These are phyloP conservation scores for Aspergillus aculeatinus DNA, from an alignment of 2,329 filamentous ascomycete species.

Conservation along the genomic window DNA sequence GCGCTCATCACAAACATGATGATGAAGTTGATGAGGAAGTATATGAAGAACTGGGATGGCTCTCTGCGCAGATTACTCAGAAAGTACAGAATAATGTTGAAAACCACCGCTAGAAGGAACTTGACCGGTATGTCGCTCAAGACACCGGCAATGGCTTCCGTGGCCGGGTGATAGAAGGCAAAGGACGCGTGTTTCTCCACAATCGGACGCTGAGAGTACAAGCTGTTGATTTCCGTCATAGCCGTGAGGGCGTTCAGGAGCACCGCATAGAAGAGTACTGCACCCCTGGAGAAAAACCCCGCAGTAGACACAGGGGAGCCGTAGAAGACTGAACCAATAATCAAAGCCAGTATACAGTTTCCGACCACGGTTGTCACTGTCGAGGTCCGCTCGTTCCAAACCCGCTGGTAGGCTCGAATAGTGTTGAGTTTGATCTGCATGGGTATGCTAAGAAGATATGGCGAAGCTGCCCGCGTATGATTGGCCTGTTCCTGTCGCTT, in stretches of 20 bases:
- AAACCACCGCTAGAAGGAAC: slow-evolving; percentile 66
- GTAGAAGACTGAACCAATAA: slow-evolving; percentile 78
- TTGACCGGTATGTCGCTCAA: slow-evolving; percentile 66
- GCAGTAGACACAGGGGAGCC: slow-evolving; percentile 63
- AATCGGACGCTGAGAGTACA: slow-evolving; percentile 25
- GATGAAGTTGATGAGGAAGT: slow-evolving; percentile 71
- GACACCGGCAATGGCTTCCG: slow-evolving; percentile 17
- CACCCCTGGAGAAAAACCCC: slow-evolving; percentile 74
- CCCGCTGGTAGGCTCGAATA: slow-evolving; percentile 72
- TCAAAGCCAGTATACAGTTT: slow-evolving; percentile 71
- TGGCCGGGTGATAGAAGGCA: slow-evolving; percentile 31
- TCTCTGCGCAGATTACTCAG: slow-evolving; percentile 75
- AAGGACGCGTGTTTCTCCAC: slow-evolving; percentile 32
- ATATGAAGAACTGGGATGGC: slow-evolving; percentile 79
- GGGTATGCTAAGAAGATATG: slow-evolving; percentile 73
- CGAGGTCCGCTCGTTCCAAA: slow-evolving; percentile 71
- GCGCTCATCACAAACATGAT: slow-evolving; percentile 77
- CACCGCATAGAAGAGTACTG: slow-evolving; percentile 80
- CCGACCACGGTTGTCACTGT: slow-evolving; percentile 63
- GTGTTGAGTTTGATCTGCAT: slow-evolving; percentile 75
- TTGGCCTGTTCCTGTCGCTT: slow-evolving; percentile 40
- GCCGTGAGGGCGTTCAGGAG: slow-evolving; percentile 76
- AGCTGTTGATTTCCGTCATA: slow-evolving; percentile 44
- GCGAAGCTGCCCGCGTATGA: slow-evolving; percentile 62
- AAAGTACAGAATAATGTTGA: slow-evolving; percentile 82